Evolutionary conservation across 2,329 filamentous ascomycete species (phyloP), one percentile per base, ranked within the genome.

Genomic region (Fusarium ambrosium): DNA sequence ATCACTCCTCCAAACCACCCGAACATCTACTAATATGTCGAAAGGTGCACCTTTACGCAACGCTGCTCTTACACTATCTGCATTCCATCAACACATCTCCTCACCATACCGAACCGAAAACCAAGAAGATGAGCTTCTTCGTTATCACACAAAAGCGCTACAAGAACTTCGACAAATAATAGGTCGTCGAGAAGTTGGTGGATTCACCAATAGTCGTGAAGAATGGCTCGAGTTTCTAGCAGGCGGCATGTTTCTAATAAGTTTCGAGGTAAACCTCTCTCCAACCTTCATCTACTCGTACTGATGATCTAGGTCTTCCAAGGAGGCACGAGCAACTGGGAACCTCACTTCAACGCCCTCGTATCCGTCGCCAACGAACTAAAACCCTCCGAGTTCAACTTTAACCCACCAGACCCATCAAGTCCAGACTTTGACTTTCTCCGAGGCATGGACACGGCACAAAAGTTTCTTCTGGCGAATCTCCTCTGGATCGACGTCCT

Each of bases 111-210:
- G 70, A 14, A 66, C 75, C 0, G 78, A 74, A 1, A 69, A 72
- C 2, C 73, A 77, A 36, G 72, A 77, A 48, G 64, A 68, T 8
- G 74, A 75, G 18, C 69, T 80, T 0, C 55, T 80, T 0, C 65
- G 63, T 2, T 79, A 80, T 34, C 78, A 80, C 51, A 79, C 76
- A 4, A 78, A 76, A 22, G 79, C 79, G 4, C 64, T 80, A 18
- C 77, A 79, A 14, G 69, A 78, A 14, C 72, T 79, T 2, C 70
- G 76, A 2, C 74, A 75, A 8, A 77, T 75, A 8, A 59, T 78
- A 5, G 39, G 58, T 4, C 68, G 69, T 4, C 59, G 66, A 20
- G 66, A 73, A 16, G 67, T 68, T 0, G 62, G 60, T 2, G 64
- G 64, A 1, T 77, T 70, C 36, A 61, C 66, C 0, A 61, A 69